Base-by-base conservation (phyloP, 305 asterid genomes). In the Fraxinus floribunda region DNA sequence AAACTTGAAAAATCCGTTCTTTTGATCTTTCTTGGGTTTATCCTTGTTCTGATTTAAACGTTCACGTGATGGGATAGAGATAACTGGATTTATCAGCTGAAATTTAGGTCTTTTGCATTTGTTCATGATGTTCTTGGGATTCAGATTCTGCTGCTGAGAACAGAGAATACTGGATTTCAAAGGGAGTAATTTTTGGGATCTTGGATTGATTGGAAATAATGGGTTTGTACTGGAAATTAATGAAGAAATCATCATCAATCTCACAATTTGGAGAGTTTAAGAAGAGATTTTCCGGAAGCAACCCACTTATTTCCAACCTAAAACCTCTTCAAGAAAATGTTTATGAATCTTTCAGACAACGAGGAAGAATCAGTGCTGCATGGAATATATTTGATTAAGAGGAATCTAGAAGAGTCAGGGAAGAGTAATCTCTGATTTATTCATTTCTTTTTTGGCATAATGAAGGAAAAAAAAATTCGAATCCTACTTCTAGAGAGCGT, bases 191-290 rank as follows among this genome's bases (percentile, higher is more conserved):
- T 11, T 60, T 35, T 84, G 80, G 85, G 41, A 20, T n/a, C 84
- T 83, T 71, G 83, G 80, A 76, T 83, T 57, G 78, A 49, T 22
- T 0, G 78, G 80, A 30, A 79, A 38, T 2, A 83, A 76, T 75
- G 87, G 89, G 87, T 20, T 83, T 79, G 70, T 79, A 82, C 41
- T 60, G 74, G 73, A 84, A 75, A 89, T 64, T 74, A 89, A 66
- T n/a, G 86, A 11, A 79, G 83, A 83, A 78, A 86, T 60, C 98
- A 93, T 93, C 87, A 20, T 62, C 39, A 24, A 75, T 62, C 16
- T 52, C 29, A 57, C 68, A 57, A 57, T 77, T 79, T 22, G 22
- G 39, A 77, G 55, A 77, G 44, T 46, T 79, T 73, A 38, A 85
- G 83, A 79, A 83, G 34, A 62, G 15, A 8, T 62, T 62, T 62